Evolutionary conservation across 306 rosid genomes (phyloP).

Genomic region (Vicia faba): DNA sequence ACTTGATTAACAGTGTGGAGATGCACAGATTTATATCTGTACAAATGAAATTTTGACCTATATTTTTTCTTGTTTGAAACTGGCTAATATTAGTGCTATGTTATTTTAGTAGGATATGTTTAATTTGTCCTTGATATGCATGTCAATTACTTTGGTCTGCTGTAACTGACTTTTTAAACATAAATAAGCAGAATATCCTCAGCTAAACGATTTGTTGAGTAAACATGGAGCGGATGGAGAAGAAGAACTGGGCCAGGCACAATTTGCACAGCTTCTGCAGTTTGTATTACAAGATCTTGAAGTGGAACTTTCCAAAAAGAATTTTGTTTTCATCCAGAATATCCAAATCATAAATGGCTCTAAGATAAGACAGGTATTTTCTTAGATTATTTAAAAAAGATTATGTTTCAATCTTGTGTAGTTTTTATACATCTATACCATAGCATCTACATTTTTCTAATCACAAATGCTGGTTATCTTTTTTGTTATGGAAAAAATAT

Average conservation of each 20-base stretch:
- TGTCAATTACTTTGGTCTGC: constrained; percentile 9
- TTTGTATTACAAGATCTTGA: constrained; percentile 81
- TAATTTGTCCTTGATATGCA: constrained; percentile 4
- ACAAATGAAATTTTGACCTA: constrained; percentile 8
- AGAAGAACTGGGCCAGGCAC: constrained; percentile 91
- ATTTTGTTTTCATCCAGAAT: constrained; percentile 55
- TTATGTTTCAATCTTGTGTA: constrained; percentile 8
- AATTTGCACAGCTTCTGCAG: constrained; percentile 90
- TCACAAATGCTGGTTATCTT: constrained; percentile 6
- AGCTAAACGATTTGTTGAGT: constrained; percentile 62
- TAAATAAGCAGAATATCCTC: constrained; percentile 73
- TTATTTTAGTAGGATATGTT: neutral
- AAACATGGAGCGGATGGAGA: constrained; percentile 71
- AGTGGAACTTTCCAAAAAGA: constrained; percentile 64
- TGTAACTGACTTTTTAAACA: constrained; percentile 31
- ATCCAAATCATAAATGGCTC: constrained; percentile 68
- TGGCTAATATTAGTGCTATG: constrained; percentile 7
- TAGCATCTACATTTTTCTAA: constrained; percentile 23
- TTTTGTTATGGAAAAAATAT: constrained; percentile 27
- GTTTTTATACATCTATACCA: neutral
- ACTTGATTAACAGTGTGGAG: constrained; percentile 1
- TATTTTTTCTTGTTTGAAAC: constrained; percentile 30
- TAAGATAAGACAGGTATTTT: constrained; percentile 73
- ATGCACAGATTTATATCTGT: constrained; percentile 20
- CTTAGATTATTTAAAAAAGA: neutral